Evolutionary conservation across 176 grass and related monocot genomes (phyloP).

Genomic region (Miscanthus lutarioriparius): DNA sequence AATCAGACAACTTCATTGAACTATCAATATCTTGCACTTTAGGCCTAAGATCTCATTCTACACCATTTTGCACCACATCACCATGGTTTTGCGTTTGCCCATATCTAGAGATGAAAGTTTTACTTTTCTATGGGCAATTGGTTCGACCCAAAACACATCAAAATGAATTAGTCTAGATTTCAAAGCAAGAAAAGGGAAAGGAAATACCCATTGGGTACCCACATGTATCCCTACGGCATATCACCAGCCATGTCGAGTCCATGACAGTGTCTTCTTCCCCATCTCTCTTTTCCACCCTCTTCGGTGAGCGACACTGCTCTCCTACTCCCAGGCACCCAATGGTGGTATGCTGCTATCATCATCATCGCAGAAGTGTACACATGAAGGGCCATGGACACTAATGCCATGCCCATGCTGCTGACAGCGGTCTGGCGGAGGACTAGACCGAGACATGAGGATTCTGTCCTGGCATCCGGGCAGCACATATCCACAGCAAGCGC

Average conservation of each 20-base stretch:
- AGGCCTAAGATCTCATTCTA: neutral
- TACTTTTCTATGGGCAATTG: neutral
- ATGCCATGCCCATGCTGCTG: neutral
- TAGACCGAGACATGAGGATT: neutral
- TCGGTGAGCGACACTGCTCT: neutral
- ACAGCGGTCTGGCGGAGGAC: neutral
- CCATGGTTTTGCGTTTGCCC: neutral
- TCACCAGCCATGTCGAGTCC: neutral
- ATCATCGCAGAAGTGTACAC: neutral
- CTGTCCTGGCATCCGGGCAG: neutral
- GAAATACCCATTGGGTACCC: neutral
- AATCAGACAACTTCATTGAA: neutral
- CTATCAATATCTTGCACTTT: neutral
- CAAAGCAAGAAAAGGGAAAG: neutral
- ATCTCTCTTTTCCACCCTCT: neutral
- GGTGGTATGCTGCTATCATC: neutral
- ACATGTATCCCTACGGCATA: neutral
- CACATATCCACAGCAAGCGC: neutral
- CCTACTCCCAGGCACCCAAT: neutral
- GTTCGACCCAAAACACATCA: neutral
- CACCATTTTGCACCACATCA: neutral
- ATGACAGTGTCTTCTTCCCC: neutral
- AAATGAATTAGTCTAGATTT: neutral
- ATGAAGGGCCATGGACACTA: neutral
- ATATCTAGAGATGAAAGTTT: neutral